Evolutionary conservation across 106 monocot genomes (phyloP).

Genomic region (Apostasia ramifera): DNA sequence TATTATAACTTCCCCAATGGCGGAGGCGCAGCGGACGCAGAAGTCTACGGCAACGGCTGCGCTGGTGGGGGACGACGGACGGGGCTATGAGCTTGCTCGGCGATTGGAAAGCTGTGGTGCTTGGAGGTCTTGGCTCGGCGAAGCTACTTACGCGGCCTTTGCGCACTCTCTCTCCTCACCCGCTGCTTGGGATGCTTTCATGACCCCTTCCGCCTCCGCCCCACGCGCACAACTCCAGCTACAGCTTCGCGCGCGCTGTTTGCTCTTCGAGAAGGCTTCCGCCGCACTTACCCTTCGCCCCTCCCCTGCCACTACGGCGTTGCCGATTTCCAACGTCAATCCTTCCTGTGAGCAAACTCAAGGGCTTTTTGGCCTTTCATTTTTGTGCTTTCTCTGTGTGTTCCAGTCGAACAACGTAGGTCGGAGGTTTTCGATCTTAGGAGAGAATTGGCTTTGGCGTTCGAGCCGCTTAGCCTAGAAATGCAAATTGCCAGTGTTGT

Average conservation of each 20-base stretch:
- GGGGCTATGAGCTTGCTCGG: conserved; percentile 79
- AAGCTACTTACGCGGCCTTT: conserved; percentile 59
- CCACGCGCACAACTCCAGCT: conserved; percentile 42
- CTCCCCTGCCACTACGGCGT: background rate
- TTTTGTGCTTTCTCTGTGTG: conserved; percentile 1
- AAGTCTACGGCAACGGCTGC: background rate
- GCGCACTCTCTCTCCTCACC: conserved; percentile 52
- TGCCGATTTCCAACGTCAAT: conserved; percentile 34
- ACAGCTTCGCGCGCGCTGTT: conserved; percentile 75
- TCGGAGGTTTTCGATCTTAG: too few relatives aligned
- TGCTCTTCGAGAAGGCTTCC: conserved; percentile 86
- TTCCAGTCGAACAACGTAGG: background rate
- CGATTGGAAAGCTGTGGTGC: conserved; percentile 65
- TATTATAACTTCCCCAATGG: background rate
- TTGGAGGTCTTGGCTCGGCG: conserved; percentile 89
- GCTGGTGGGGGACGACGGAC: conserved; percentile 66
- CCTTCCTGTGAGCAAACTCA: conserved; percentile 31
- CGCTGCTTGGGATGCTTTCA: conserved; percentile 82
- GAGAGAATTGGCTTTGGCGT: background rate
- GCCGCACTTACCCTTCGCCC: conserved; percentile 37
- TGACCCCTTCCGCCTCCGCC: conserved; percentile 21
- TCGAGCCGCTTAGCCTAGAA: background rate
- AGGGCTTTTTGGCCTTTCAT: background rate
- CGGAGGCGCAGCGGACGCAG: too few relatives aligned
- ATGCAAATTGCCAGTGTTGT: background rate